Percentiles rank a stretch among this genome's conserved stretches.
Evolutionary conservation across 768 basidiomycete species (phyloP).

Genomic region (Mrakia hoshinonis): DNA sequence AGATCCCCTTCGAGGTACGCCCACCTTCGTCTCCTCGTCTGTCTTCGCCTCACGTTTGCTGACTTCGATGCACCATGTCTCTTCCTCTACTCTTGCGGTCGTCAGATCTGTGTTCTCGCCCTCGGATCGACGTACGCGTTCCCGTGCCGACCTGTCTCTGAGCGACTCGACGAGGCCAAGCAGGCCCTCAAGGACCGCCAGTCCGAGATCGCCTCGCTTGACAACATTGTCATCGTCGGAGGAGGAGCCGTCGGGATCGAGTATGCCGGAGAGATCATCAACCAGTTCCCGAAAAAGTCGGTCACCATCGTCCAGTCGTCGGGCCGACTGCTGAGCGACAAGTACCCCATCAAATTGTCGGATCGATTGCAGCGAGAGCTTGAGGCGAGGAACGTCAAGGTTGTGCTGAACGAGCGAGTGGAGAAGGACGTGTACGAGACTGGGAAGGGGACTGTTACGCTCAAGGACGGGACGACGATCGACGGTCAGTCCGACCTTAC

Average conservation of each 20-base stretch:
- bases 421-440: neutral
- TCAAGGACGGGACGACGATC: neutral
- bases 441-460: conserved; percentile 2
- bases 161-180: neutral
- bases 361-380: neutral
- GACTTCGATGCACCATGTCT: neutral
- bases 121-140: conserved; percentile 25
- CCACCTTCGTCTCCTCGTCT: neutral
- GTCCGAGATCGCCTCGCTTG: neutral
- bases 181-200: conserved; percentile 4
- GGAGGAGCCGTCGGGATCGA: conserved; percentile 40
- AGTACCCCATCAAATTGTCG: conserved; percentile 10
- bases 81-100: neutral
- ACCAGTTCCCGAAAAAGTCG: conserved; percentile 32
- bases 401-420: conserved; percentile 11
- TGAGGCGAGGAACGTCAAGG: neutral
- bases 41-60: neutral
- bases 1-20: conserved; percentile 23
- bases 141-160: neutral
- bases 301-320: conserved; percentile 21
- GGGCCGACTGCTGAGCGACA: conserved; percentile 6
- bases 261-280: conserved; percentile 41
- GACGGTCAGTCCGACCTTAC: neutral
- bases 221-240: conserved; percentile 40
- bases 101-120: conserved; percentile 18